Percentiles rank a stretch among this genome's conserved stretches.
phyloP scores from a whole-genome alignment of 2,329 filamentous ascomycete genomes.

The Rhynchosporium agropyri region DNA sequence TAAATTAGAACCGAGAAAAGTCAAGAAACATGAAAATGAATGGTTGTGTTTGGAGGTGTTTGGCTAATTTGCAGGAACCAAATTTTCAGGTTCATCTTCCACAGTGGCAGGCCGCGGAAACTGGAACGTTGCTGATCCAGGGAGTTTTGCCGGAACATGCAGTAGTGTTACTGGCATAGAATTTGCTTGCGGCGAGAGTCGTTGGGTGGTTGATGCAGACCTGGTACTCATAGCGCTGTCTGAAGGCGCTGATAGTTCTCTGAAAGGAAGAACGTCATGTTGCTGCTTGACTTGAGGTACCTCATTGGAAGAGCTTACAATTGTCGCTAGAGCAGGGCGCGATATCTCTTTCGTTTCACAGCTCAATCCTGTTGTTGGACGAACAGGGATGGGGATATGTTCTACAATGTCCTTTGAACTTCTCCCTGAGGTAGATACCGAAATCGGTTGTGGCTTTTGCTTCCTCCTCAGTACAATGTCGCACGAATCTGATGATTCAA shows the following conservation, averaged over 20 bases:
- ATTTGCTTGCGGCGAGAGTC: constrained; percentile 30
- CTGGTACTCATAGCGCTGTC: constrained; percentile 28
- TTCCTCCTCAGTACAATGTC: constrained; percentile 29
- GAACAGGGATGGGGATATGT: constrained; percentile 34
- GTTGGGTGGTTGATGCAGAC: constrained; percentile 25
- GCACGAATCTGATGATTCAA: constrained; percentile 31
- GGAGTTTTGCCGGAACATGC: constrained; percentile 29
- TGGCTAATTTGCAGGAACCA: constrained; percentile 6
- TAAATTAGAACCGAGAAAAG: constrained; percentile 6
- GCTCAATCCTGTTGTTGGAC: constrained; percentile 14
- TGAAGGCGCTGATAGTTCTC: constrained; percentile 27
- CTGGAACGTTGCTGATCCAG: constrained; percentile 57
- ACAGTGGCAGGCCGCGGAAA: constrained; percentile 44
- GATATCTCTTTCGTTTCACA: constrained; percentile 31
- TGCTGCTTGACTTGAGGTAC: constrained; percentile 23
- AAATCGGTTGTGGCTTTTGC: constrained; percentile 37
- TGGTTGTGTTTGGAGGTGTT: neutral
- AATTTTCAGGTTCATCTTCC: constrained; percentile 24
- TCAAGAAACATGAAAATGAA: constrained; percentile 9
- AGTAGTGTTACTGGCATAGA: constrained; percentile 31
- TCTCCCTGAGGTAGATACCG: constrained; percentile 24
- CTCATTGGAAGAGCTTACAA: constrained; percentile 34
- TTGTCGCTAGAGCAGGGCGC: constrained; percentile 33
- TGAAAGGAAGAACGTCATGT: constrained; percentile 22
- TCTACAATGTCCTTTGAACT: constrained; percentile 33